phyloP scores from a whole-genome alignment of 768 basidiomycete species.

The Lactarius hengduanensis region DNA sequence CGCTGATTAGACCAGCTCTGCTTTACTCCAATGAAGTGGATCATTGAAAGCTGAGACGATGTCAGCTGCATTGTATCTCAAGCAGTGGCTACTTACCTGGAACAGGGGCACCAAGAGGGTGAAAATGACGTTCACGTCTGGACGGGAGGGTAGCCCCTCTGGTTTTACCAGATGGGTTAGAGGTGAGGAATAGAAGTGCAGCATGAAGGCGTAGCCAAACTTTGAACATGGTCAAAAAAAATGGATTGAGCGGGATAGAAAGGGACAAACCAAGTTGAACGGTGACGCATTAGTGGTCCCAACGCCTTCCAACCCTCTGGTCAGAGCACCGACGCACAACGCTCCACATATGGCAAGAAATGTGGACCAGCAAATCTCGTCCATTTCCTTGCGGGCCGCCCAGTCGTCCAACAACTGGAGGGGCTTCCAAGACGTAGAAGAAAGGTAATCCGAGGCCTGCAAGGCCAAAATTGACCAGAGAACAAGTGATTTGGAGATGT shows the following conservation, averaged over 20 bases:
- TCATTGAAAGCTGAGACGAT: conserved; percentile 50
- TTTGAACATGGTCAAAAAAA: conserved; percentile 32
- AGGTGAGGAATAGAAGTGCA: conserved; percentile 72
- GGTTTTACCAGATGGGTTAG: conserved; percentile 50
- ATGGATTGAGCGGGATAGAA: background rate
- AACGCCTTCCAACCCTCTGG: conserved; percentile 65
- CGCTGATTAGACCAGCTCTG: conserved; percentile 63
- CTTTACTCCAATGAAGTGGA: conserved; percentile 65
- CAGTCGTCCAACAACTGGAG: conserved; percentile 44
- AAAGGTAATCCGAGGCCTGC: conserved; percentile 50
- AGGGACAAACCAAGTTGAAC: conserved; percentile 59
- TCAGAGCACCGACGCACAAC: conserved; percentile 62
- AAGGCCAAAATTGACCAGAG: conserved; percentile 59
- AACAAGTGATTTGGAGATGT: conserved; percentile 53
- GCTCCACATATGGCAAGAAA: conserved; percentile 67
- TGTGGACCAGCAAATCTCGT: conserved; percentile 69
- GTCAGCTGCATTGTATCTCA: conserved; percentile 1
- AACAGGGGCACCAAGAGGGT: conserved; percentile 71
- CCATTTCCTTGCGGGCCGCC: conserved; percentile 52
- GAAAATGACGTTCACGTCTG: conserved; percentile 71
- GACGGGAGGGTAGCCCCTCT: conserved; percentile 53
- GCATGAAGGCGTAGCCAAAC: conserved; percentile 76
- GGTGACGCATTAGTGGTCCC: conserved; percentile 53
- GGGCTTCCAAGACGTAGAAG: conserved; percentile 35
- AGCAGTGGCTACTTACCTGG: conserved; percentile 46